Evolutionary conservation across 2,329 filamentous ascomycete genomes (phyloP).

Genomic region (Calonectria leucothoes): DNA sequence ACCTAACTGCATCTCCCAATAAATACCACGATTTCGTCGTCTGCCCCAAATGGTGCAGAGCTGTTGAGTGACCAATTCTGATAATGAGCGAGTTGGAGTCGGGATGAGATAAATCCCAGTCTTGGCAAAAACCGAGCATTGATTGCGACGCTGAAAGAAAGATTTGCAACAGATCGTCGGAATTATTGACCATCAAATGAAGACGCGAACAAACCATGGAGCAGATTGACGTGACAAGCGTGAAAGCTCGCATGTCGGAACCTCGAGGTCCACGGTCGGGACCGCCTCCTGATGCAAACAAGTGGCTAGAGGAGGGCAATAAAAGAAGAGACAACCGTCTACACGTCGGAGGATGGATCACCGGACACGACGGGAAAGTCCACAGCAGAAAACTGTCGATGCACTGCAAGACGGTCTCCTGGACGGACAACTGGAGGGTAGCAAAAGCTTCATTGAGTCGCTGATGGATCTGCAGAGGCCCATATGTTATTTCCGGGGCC

Average conservation of each 20-base stretch:
- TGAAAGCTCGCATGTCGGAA: constrained; percentile 13
- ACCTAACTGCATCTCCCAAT: constrained; percentile 8
- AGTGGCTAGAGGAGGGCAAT: not conserved
- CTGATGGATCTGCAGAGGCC: not conserved
- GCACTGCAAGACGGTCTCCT: not conserved
- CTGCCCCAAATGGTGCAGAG: constrained; percentile 17
- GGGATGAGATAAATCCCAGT: constrained; percentile 16
- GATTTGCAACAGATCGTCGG: not conserved
- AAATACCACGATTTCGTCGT: constrained; percentile 13
- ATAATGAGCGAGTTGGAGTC: constrained; percentile 19
- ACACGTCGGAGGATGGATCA: not conserved
- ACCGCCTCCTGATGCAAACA: not conserved
- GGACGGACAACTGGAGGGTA: not conserved
- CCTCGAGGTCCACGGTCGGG: not conserved
- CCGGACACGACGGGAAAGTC: constrained; percentile 2
- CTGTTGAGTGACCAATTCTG: constrained; percentile 8
- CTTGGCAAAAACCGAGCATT: constrained; percentile 21
- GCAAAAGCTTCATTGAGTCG: constrained; percentile 1
- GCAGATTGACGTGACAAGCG: constrained; percentile 3
- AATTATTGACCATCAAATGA: not conserved
- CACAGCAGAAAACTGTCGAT: constrained; percentile 7
- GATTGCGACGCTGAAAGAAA: constrained; percentile 18
- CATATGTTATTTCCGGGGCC: not conserved
- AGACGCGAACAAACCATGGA: constrained; percentile 6
- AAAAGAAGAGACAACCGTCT: not conserved